Conservation (phyloP, 2,329 filamentous ascomycete species). For the Penicillium brevicompactum region DNA sequence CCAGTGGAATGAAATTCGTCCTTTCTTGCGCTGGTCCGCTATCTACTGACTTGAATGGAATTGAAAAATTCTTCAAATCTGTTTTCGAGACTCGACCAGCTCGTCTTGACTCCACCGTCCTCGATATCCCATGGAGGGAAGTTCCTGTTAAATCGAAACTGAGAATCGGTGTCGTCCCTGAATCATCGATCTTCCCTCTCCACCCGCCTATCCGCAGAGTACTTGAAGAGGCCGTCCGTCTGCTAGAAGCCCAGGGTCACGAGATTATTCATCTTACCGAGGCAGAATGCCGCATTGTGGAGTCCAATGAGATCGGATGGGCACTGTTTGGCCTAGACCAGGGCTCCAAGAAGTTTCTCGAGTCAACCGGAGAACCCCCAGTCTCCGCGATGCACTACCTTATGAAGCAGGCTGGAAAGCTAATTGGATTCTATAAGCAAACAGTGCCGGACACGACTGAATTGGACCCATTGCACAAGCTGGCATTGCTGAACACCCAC, state of each 20-base stretch:
- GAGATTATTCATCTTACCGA: constrained; percentile 37
- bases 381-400: constrained; percentile 21
- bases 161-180: constrained; percentile 51
- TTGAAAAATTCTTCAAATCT: constrained; percentile 18
- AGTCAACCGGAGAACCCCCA: constrained; percentile 28
- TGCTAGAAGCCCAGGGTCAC: constrained; percentile 49
- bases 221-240: constrained; percentile 41
- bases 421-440: neutral
- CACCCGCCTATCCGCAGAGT: constrained; percentile 53
- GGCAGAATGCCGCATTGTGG: constrained; percentile 14
- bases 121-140: constrained; percentile 24
- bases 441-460: constrained; percentile 12
- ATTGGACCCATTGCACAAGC: constrained; percentile 16
- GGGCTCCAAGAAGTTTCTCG: constrained; percentile 14
- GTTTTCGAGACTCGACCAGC: constrained; percentile 15
- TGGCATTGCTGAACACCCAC: constrained; percentile 26
- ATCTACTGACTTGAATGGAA: constrained; percentile 18
- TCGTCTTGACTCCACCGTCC: constrained; percentile 21
- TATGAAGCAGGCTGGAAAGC: constrained; percentile 6
- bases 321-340: constrained; percentile 27
- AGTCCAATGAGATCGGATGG: constrained; percentile 23
- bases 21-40: constrained; percentile 25
- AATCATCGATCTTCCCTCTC: constrained; percentile 50
- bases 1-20: constrained; percentile 23
- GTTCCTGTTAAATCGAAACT: constrained; percentile 27